A percentile compares a stretch with the other conserved stretches of the same genome.
Conservation (phyloP, 208 protist genomes). For the Acanthamoeba culbertsoni region DNA sequence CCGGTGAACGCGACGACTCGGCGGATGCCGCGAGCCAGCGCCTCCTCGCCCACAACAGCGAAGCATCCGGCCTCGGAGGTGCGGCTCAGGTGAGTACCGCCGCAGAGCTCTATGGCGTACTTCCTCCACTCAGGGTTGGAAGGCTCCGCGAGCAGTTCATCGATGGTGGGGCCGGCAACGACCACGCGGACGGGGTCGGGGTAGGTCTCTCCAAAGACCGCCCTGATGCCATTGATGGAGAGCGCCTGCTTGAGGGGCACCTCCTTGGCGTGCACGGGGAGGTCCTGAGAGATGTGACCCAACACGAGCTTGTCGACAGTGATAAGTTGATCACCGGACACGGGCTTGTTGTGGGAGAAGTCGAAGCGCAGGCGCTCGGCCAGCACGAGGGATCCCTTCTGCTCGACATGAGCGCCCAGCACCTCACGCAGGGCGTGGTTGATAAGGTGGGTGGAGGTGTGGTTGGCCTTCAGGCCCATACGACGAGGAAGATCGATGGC, state of each 20-base stretch:
- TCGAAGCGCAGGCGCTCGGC: slow-evolving; percentile 62
- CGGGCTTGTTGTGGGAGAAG: slow-evolving; percentile 41
- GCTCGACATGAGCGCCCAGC: neutral
- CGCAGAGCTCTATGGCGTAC: slow-evolving; percentile 97
- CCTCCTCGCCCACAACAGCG: slow-evolving; percentile 92
- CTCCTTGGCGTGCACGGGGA: slow-evolving; percentile 89
- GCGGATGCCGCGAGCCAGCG: slow-evolving; percentile 83
- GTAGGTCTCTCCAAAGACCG: slow-evolving; percentile 98
- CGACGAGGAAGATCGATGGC: slow-evolving; percentile 90
- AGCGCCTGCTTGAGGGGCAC: slow-evolving; percentile 85
- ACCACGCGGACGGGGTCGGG: slow-evolving; percentile 98
- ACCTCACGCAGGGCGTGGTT: slow-evolving; percentile 32
- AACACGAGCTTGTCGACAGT: slow-evolving; percentile 94
- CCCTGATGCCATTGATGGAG: slow-evolving; percentile 80
- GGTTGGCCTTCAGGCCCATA: slow-evolving; percentile 63
- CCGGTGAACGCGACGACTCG: slow-evolving; percentile 81
- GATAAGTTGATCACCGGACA: slow-evolving; percentile 85
- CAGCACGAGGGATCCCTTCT: slow-evolving; percentile 54
- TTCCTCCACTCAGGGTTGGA: slow-evolving; percentile 86
- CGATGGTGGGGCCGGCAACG: slow-evolving; percentile 91
- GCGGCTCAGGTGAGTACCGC: slow-evolving; percentile 92
- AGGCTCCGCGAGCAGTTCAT: slow-evolving; percentile 89
- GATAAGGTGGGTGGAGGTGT: slow-evolving; percentile 32
- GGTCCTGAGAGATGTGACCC: slow-evolving; percentile 84
- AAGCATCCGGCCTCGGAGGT: slow-evolving; percentile 89